Evolutionary conservation across 805 yeast genomes (phyloP), one percentile per base, ranked within the genome.

Genomic region (Zygosaccharomyces gambellarensis): DNA sequence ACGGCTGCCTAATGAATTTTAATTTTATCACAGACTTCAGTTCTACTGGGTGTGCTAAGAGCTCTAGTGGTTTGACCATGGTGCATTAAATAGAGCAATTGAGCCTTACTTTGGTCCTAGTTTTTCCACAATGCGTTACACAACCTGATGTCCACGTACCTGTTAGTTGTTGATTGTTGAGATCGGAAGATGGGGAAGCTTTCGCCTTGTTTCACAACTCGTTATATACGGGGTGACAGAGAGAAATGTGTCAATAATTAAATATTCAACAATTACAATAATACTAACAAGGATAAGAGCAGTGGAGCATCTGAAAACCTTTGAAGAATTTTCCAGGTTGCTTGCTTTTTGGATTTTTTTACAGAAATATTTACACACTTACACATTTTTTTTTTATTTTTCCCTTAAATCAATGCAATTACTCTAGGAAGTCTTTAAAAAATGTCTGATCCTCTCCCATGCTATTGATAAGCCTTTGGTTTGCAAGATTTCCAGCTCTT

Each of bases 11-110:
- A 69, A 83, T 79, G 51, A 59, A 71, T 54, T 73, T 73, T 69
- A 83, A 70, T 56, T 84, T 87, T 45, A 86, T 54, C 7, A 78
- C 90, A 8, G 95, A 80, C 52, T 73, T 73, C 54, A 87, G 67
- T 67, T 88, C 96, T 39, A 70, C 56, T 10, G 96, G 96, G 67
- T 88, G 96, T 10, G 71, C 53, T 5, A 81, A 56, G 45, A 89
- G 69, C 58, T 85, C 81, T 10, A 73, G 43, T 9, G 81, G 39
- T 66, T 85, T 86, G 9, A 83, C 83, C 88, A 83, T 83, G 19
- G 41, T 56, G 22, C n/a, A 2, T 17, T 8, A 25, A 2, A 25
- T 25, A 8, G 12, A 14, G 4, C 8, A 17, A 17, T 8, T 17
- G 11, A 14, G 23, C 22, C 19, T 34, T 8, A 2, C 4, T 5